A percentile compares a stretch with the other conserved stretches of the same genome.
These are phyloP conservation scores for Ophiostoma perfectum DNA, from an alignment of 2,329 filamentous ascomycete genomes.

Conservation along the genomic window DNA sequence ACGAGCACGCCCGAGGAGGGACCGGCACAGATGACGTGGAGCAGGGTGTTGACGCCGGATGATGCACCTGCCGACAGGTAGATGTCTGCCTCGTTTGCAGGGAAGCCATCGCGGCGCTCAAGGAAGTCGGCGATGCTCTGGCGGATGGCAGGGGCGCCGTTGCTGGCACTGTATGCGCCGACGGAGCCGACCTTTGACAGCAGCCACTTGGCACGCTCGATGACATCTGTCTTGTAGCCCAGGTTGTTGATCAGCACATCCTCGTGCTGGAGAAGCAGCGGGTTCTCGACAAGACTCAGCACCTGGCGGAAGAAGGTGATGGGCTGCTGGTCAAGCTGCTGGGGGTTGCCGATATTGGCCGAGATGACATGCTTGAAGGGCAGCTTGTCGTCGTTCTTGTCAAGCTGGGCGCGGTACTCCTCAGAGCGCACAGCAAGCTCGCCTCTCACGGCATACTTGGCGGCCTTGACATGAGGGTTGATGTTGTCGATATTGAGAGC, in stretches of 20 bases:
- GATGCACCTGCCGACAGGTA: constrained; percentile 91
- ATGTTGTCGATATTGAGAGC: constrained; percentile 76
- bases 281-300: constrained; percentile 87
- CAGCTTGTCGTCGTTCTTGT: constrained; percentile 52
- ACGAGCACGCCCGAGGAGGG: constrained; percentile 79
- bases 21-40: constrained; percentile 78
- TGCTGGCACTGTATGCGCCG: constrained; percentile 92
- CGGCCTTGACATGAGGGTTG: constrained; percentile 79
- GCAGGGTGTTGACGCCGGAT: constrained; percentile 87
- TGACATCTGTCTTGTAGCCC: constrained; percentile 84
- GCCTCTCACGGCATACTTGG: constrained; percentile 93
- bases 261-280: constrained; percentile 72
- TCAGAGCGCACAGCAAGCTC: constrained; percentile 93
- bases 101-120: constrained; percentile 83
- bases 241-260: constrained; percentile 68
- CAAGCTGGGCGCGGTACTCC: constrained; percentile 72
- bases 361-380: constrained; percentile 90
- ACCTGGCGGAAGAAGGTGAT: constrained; percentile 99
- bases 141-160: constrained; percentile 79
- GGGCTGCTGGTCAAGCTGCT: constrained; percentile 97
- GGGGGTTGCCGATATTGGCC: constrained; percentile 98
- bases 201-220: constrained; percentile 75
- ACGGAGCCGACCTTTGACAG: constrained; percentile 82
- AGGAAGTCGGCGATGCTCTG: constrained; percentile 90
- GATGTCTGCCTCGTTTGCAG: constrained; percentile 72